Evolutionary conservation across 345 rosid species (phyloP).

Genomic region (Euphorbia lathyris): DNA sequence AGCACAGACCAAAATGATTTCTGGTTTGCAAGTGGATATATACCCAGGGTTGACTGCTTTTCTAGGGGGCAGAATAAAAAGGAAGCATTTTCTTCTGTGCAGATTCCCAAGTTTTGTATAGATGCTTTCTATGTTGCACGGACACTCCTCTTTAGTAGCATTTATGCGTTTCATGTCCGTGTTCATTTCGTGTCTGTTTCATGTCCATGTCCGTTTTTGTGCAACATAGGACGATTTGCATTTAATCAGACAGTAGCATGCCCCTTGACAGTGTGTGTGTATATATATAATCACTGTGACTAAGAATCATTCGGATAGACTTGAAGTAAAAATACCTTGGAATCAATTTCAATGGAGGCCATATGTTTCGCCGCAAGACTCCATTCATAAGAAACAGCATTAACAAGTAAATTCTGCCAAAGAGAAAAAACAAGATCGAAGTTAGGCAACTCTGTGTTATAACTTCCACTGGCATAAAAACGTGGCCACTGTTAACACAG

Average conservation of each 20-base stretch:
- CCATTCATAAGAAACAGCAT: constrained; percentile 58
- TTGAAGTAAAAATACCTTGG: constrained; percentile 48
- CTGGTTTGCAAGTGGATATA: background rate
- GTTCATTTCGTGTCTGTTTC: too few species aligned
- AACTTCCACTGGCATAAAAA: constrained; percentile 7
- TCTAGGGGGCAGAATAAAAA: background rate
- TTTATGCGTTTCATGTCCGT: too few species aligned
- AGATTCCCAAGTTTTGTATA: background rate
- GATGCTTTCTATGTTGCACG: too few species aligned
- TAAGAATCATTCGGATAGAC: background rate
- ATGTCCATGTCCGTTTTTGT: too few species aligned
- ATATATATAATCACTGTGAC: too few species aligned
- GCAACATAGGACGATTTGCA: too few species aligned
- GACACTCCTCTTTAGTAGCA: too few species aligned
- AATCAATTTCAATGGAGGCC: constrained; percentile 69
- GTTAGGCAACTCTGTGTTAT: background rate
- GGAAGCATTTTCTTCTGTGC: background rate
- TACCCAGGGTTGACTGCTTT: background rate
- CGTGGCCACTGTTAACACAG: background rate
- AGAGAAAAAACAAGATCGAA: background rate
- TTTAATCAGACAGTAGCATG: background rate
- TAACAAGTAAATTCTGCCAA: constrained; percentile 55
- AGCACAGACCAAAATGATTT: background rate
- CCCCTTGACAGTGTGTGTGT: too few species aligned
- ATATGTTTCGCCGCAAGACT: constrained; percentile 54